Evolutionary conservation across 2,329 filamentous ascomycete species (phyloP).

Genomic region (Diaporthe capsici): DNA sequence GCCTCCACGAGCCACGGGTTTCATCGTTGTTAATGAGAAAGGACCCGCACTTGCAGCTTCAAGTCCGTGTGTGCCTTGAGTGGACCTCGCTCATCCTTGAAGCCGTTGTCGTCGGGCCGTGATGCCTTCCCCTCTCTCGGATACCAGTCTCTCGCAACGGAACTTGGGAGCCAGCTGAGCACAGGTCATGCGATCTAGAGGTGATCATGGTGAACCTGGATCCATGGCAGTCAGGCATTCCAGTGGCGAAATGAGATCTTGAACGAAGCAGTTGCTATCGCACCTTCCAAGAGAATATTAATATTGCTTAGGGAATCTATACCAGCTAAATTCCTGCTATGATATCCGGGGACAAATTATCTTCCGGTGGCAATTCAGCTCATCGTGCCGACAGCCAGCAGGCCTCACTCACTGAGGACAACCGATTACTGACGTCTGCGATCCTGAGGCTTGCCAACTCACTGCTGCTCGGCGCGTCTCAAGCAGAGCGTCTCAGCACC

Average conservation of each 20-base stretch:
- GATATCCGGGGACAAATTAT: background rate
- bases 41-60: conserved; percentile 12
- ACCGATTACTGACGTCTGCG: background rate
- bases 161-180: background rate
- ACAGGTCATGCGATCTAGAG: background rate
- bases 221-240: background rate
- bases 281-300: background rate
- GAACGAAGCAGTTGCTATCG: background rate
- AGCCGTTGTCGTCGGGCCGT: conserved; percentile 19
- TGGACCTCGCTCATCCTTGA: conserved; percentile 1
- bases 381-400: background rate
- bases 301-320: background rate
- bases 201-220: background rate
- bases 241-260: background rate
- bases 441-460: background rate
- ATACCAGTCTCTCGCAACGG: background rate
- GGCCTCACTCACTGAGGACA: background rate
- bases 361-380: background rate
- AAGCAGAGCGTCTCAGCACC: conserved; percentile 2
- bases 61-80: background rate
- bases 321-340: background rate
- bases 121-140: conserved; percentile 10
- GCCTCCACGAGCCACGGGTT: conserved; percentile 5
- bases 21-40: background rate
- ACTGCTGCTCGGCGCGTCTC: conserved; percentile 26